Conservation (phyloP, 768 basidiomycete genomes). For the Termitomyces heimii region DNA sequence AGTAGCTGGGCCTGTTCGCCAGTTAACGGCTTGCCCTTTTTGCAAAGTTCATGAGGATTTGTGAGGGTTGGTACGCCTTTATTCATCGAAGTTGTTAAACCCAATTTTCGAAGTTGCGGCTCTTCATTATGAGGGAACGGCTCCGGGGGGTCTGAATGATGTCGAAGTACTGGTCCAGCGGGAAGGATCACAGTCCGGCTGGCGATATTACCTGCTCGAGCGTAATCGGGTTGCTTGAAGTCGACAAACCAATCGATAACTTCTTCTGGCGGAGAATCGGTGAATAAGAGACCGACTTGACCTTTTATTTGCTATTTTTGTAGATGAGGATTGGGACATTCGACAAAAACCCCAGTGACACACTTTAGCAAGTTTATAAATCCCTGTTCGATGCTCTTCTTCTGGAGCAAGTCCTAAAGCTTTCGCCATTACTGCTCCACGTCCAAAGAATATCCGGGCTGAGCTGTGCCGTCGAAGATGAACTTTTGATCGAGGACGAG, state of each 20-base stretch:
- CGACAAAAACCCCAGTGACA: conserved; percentile 14
- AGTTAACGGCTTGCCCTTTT: conserved; percentile 72
- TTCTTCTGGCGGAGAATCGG: conserved; percentile 83
- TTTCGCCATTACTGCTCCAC: conserved; percentile 90
- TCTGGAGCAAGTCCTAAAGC: conserved; percentile 85
- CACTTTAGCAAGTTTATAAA: conserved; percentile 78
- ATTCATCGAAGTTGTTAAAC: conserved; percentile 77
- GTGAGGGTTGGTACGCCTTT: conserved; percentile 84
- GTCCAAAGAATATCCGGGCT: conserved; percentile 87
- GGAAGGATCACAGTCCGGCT: conserved; percentile 71
- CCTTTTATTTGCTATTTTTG: conserved; percentile 80
- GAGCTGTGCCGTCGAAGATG: conserved; percentile 39
- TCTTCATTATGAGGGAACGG: conserved; percentile 98
- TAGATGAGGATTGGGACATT: background rate
- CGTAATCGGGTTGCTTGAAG: conserved; percentile 88
- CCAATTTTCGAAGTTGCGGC: conserved; percentile 90
- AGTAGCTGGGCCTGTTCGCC: conserved; percentile 88
- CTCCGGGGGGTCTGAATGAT: conserved; percentile 73
- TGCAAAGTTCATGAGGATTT: conserved; percentile 78
- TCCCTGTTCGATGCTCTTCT: conserved; percentile 76
- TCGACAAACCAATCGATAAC: conserved; percentile 92
- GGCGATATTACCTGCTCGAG: conserved; percentile 80
- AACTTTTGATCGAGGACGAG: background rate
- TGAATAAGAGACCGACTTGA: conserved; percentile 91
- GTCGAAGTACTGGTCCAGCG: conserved; percentile 79